Evolutionary conservation across 2,329 filamentous ascomycete genomes (phyloP).

Genomic region (Aplosporella prunicola): DNA sequence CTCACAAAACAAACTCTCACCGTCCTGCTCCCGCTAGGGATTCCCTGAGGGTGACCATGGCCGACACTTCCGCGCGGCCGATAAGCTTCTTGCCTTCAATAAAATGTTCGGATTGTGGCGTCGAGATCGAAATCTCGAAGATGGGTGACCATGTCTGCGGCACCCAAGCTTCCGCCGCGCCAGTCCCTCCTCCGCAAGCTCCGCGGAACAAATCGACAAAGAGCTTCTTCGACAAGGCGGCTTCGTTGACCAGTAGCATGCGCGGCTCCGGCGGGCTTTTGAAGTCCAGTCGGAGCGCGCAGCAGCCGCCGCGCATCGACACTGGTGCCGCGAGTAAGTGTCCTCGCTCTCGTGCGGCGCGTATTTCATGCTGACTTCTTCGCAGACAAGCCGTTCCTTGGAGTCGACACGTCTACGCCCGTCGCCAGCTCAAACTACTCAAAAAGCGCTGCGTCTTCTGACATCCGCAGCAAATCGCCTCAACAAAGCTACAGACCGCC

Average conservation of each 20-base stretch:
- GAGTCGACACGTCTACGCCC: slow-evolving; percentile 17
- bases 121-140: slow-evolving; percentile 69
- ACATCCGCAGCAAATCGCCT: slow-evolving; percentile 13
- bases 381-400: slow-evolving; percentile 28
- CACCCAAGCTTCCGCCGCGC: slow-evolving; percentile 18
- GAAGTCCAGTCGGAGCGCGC: slow-evolving; percentile 37
- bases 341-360: neutral
- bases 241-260: slow-evolving; percentile 16
- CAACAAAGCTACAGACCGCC: too few species aligned
- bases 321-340: slow-evolving; percentile 49
- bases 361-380: neutral
- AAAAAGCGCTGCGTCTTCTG: too few species aligned
- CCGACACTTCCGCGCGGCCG: slow-evolving; percentile 16
- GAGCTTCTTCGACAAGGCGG: slow-evolving; percentile 23
- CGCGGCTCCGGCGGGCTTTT: slow-evolving; percentile 17
- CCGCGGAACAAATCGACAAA: slow-evolving; percentile 13
- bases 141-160: slow-evolving; percentile 78
- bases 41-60: slow-evolving; percentile 9
- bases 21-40: neutral
- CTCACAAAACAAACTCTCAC: neutral
- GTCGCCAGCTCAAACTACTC: slow-evolving; percentile 21
- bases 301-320: slow-evolving; percentile 47
- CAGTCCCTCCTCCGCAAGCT: neutral
- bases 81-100: slow-evolving; percentile 28
- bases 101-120: slow-evolving; percentile 31